Evolutionary conservation across 2,329 filamentous ascomycete species (phyloP), one percentile per base, ranked within the genome.

Genomic region (Allantophomopsis lycopodina): DNA sequence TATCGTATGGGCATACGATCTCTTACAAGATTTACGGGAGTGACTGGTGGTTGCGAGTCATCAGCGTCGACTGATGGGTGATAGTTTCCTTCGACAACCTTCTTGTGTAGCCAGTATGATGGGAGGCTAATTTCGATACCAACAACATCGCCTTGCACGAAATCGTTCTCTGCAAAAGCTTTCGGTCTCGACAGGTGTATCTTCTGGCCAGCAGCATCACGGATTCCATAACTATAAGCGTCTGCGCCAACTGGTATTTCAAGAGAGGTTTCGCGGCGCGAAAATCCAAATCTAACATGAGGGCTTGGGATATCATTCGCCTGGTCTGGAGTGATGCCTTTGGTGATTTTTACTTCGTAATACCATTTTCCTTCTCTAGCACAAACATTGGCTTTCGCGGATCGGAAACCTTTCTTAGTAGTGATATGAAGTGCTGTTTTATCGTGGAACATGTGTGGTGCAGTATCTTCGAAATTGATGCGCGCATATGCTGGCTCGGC

Each of bases 1-100:
- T 94, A 93, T 8, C 88, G 79, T 48, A 96, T 94, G 1, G 91
- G 88, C 35, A 95, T 86, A 37, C 91, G 83, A 59, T 98, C 93
- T 45, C 93, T 85, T 43, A 98, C 84, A 3, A 28, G 23, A 28
- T 28, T 28, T 28, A 28, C 10, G 5, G 23, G 23, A 28, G 23
- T 28, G 45, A 96, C 83, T 57, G 96, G 91, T 13, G 76, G 63
- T 39, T 53, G 55, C 4, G 73, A 66, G 35, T 79, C 75, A 47
- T 79, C 72, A 1, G 74, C 56, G 53, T 95, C 88, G 1, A 88
- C 76, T 2, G 83, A 78, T 1, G 86, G 85, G 54, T 95, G 94
- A 63, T 89, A 95, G 36, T 81, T 77, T 8, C 87, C 87, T 41
- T 82, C 74, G 23, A 94, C 84, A 21, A 96, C 75, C 58, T 94